phyloP scores from a whole-genome alignment of 345 rosid species.

The Brassica cretica region DNA sequence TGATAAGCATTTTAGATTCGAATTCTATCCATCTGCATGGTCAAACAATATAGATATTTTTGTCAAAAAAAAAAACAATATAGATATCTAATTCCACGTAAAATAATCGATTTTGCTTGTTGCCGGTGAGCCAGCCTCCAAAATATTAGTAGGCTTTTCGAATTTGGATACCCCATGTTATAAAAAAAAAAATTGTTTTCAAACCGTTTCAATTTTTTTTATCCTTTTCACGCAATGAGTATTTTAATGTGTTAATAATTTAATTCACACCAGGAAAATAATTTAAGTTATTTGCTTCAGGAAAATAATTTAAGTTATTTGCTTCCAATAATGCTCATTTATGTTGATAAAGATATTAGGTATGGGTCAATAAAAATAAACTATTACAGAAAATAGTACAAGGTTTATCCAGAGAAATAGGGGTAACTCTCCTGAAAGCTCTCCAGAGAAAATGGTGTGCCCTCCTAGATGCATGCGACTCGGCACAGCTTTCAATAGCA shows the following conservation, averaged over 20 bases:
- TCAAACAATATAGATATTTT: too few relatives aligned
- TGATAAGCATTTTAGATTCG: too few relatives aligned
- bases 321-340: not conserved
- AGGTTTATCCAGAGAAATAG: not conserved
- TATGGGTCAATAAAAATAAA: not conserved
- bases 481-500: conserved; percentile 16
- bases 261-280: not conserved
- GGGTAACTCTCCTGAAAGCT: not conserved
- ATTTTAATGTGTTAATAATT: not conserved
- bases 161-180: too few relatives aligned
- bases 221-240: not conserved
- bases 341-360: conserved; percentile 6
- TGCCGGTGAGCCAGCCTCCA: too few relatives aligned
- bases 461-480: not conserved
- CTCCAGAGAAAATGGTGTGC: conserved; percentile 24
- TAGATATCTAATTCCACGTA: too few relatives aligned
- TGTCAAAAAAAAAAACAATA: too few relatives aligned
- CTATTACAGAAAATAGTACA: conserved; percentile 1
- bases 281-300: not conserved
- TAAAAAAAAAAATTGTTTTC: too few relatives aligned
- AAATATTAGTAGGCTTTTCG: too few relatives aligned
- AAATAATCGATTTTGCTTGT: too few relatives aligned
- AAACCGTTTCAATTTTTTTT: too few relatives aligned
- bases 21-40: too few relatives aligned
- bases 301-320: not conserved